Conservation (phyloP, 768 basidiomycete species). For the Lactarius akahatsu region DNA sequence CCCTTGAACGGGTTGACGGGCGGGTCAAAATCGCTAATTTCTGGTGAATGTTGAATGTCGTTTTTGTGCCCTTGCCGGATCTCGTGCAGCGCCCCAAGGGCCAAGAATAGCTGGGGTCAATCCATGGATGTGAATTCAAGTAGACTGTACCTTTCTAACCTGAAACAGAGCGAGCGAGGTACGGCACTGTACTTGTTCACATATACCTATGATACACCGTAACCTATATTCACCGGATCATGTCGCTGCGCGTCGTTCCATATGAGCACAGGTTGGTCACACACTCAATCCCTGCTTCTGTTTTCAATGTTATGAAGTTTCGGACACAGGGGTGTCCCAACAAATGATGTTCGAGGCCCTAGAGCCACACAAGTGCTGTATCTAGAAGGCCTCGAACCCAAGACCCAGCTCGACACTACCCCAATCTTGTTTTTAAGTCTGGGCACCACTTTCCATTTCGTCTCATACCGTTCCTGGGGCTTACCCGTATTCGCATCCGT, state of each 20-base stretch:
- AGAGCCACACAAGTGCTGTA: not conserved
- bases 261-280: not conserved
- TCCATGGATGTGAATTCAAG: not conserved
- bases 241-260: not conserved
- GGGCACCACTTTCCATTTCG: not conserved
- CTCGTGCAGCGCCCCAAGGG: not conserved
- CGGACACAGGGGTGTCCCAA: not conserved
- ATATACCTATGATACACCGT: not conserved
- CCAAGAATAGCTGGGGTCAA: not conserved
- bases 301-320: not conserved
- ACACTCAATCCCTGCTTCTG: not conserved
- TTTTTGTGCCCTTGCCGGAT: not conserved
- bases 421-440: constrained; percentile 5
- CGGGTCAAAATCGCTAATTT: not conserved
- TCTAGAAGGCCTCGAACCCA: not conserved
- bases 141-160: not conserved
- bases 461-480: not conserved
- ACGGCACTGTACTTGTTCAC: not conserved
- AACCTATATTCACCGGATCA: not conserved
- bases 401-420: not conserved
- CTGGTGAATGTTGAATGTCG: not conserved
- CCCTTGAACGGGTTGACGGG: not conserved
- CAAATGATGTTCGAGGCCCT: not conserved
- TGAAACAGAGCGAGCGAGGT: not conserved
- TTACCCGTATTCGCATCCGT: not conserved